Base-by-base conservation (phyloP, 305 asterid genomes). In the Fraxinus angustifolia region DNA sequence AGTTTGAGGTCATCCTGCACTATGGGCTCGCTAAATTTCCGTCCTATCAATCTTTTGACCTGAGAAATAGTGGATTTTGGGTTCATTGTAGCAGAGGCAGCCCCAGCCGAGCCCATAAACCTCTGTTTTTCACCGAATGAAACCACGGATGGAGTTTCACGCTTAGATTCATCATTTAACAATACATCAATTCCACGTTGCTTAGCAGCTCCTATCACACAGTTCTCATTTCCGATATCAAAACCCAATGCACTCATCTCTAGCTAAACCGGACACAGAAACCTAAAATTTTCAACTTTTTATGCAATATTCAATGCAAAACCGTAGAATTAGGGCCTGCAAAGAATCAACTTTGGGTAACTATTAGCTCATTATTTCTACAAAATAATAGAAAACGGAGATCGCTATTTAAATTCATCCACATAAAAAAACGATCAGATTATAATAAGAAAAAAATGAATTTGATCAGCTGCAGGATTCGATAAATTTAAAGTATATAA, bases 101-200 rank as follows among this genome's bases (percentile, higher is more conserved):
- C 97, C 82, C 98, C 99, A 4, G 97, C 94, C 50, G 90, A 81
- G 53, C 99, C 99, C 28, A 94, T 78, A 84, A 96, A 96, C 93
- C 99, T 87, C 85, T 96, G 98, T 77, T 96, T 96, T 72, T 91
- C 98, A 35, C 99, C 98, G 80, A 96, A 94, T 34, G 99, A 93
- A 65, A 94, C 96, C 85, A 94, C 89, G 0, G 98, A 81, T 0
- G 98, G 97, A 21, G 93, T 96, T 82, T 96, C 99, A 3, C 99
- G 91, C 14, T 92, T 88, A 0, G 99, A 96, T 87, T 96, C 99
- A 78, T 93, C 98, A 60, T 96, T 96, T 85, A 96, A 84, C 84
- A 96, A 80, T 34, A 94, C 97, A 81, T 96, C 99, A 78, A 96
- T 87, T 67, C 99, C 98, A 1, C 95, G 89, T 76, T 93, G 93